Evolutionary conservation across 2,329 filamentous ascomycete species (phyloP).

Genomic region (Aspergillus unguis): DNA sequence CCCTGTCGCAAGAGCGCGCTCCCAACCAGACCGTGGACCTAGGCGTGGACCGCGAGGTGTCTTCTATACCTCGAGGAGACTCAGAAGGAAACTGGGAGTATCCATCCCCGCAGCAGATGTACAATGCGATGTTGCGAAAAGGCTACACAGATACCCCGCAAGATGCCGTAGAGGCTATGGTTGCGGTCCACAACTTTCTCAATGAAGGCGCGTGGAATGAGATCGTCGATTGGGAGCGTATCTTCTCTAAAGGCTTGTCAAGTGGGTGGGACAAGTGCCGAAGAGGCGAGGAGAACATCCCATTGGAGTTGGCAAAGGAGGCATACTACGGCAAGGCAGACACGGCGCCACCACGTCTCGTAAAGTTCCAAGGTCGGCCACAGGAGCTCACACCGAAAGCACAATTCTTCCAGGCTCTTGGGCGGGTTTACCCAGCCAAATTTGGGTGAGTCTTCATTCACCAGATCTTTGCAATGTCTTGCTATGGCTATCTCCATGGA

Average conservation of each 20-base stretch:
- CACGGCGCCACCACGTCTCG: constrained; percentile 60
- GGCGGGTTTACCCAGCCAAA: constrained; percentile 71
- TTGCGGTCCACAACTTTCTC: constrained; percentile 94
- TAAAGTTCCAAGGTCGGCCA: constrained; percentile 86
- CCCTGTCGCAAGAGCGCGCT: constrained; percentile 75
- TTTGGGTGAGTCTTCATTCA: constrained; percentile 60
- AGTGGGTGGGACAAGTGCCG: constrained; percentile 71
- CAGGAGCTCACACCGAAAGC: constrained; percentile 90
- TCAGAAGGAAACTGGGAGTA: constrained; percentile 85
- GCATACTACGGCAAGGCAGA: constrained; percentile 37
- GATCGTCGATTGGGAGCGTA: constrained; percentile 88
- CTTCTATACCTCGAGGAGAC: constrained; percentile 85
- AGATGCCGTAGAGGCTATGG: constrained; percentile 94
- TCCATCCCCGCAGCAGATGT: constrained; percentile 98
- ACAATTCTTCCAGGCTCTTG: constrained; percentile 74
- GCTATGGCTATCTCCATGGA: too few relatives aligned
- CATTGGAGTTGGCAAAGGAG: constrained; percentile 53
- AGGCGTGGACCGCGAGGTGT: constrained; percentile 75
- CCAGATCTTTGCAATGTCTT: background rate
- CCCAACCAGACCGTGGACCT: constrained; percentile 69
- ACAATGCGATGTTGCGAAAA: constrained; percentile 94
- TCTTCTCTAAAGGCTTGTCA: constrained; percentile 71
- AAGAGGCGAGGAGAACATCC: constrained; percentile 66
- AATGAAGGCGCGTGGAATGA: constrained; percentile 98
- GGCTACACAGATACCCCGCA: constrained; percentile 92